Evolutionary conservation across 1,284 basidiomycete species (phyloP).

Genomic region (Coriolopsis trogii): DNA sequence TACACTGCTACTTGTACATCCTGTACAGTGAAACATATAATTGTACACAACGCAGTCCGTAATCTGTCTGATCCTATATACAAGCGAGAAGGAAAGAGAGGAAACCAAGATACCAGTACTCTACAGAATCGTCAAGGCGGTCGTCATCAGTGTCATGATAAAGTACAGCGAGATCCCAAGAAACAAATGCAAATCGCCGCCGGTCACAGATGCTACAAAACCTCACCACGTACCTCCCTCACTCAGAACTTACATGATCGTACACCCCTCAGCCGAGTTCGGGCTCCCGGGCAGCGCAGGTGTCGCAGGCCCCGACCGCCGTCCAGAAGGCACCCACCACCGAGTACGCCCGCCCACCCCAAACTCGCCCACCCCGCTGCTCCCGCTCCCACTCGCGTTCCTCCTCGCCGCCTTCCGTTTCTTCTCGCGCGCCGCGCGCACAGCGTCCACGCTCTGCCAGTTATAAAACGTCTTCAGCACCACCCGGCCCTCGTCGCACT

Average conservation of each 20-base stretch:
- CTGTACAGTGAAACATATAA: slow-evolving; percentile 11
- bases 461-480: slow-evolving; percentile 85
- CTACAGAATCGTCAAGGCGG: slow-evolving; percentile 6
- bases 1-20: slow-evolving; percentile 16
- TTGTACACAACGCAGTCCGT: slow-evolving; percentile 13
- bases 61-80: slow-evolving; percentile 10
- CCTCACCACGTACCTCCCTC: slow-evolving; percentile 12
- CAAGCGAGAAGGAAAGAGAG: not conserved
- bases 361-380: slow-evolving; percentile 32
- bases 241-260: slow-evolving; percentile 43
- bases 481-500: slow-evolving; percentile 72
- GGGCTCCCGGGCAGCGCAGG: slow-evolving; percentile 35
- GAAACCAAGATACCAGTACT: slow-evolving; percentile 3
- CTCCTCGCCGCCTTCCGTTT: slow-evolving; percentile 43
- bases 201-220: slow-evolving; percentile 1
- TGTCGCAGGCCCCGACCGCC: slow-evolving; percentile 38
- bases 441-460: slow-evolving; percentile 83
- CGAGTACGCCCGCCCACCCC: slow-evolving; percentile 29
- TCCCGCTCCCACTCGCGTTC: slow-evolving; percentile 38
- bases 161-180: not conserved
- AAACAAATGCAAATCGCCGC: not conserved
- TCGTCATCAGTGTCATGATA: slow-evolving; percentile 3
- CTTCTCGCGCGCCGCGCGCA: slow-evolving; percentile 65
- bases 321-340: slow-evolving; percentile 50
- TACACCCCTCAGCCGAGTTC: slow-evolving; percentile 45